Conservation (phyloP, 192 early-diverging fungal species). For the Chytriomyces confervae region DNA sequence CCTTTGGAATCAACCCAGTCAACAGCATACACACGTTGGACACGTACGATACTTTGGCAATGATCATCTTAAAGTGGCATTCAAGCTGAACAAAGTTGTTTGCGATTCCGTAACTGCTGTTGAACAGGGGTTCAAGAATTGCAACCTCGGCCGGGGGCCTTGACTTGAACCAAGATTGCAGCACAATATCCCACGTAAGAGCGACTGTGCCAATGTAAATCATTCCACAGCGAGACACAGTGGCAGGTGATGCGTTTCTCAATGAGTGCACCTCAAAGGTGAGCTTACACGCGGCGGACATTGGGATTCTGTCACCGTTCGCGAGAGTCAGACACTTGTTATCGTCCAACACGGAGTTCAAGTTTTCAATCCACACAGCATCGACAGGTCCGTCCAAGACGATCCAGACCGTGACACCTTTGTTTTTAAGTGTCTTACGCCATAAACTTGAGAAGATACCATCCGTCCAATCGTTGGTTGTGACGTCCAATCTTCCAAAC, state of each 20-base stretch:
- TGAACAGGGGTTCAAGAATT: slow-evolving; percentile 64
- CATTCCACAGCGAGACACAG: slow-evolving; percentile 72
- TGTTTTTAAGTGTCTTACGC: slow-evolving; percentile 68
- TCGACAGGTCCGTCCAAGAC: slow-evolving; percentile 70
- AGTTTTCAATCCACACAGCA: slow-evolving; percentile 72
- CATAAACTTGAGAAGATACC: slow-evolving; percentile 71
- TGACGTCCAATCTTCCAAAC: slow-evolving; percentile 70
- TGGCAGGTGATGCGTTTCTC: slow-evolving; percentile 65
- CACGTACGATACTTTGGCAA: slow-evolving; percentile 57
- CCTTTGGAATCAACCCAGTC: slow-evolving; percentile 64
- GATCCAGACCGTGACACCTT: slow-evolving; percentile 67
- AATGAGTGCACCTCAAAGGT: slow-evolving; percentile 69
- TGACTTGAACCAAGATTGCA: slow-evolving; percentile 70
- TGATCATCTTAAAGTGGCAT: slow-evolving; percentile 66
- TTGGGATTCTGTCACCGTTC: slow-evolving; percentile 69
- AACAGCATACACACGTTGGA: slow-evolving; percentile 59
- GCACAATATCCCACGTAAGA: slow-evolving; percentile 67
- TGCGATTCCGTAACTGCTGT: slow-evolving; percentile 49
- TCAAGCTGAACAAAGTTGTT: slow-evolving; percentile 54
- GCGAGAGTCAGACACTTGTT: slow-evolving; percentile 72
- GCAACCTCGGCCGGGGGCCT: slow-evolving; percentile 56
- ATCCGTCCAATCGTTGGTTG: slow-evolving; percentile 74
- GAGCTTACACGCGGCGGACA: slow-evolving; percentile 67
- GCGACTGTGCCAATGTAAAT: slow-evolving; percentile 73
- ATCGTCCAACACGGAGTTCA: slow-evolving; percentile 69